A percentile compares a stretch with the other conserved stretches of the same genome.
Conservation (phyloP, 495 filamentous ascomycete species). For the Hyaloscypha variabilis region DNA sequence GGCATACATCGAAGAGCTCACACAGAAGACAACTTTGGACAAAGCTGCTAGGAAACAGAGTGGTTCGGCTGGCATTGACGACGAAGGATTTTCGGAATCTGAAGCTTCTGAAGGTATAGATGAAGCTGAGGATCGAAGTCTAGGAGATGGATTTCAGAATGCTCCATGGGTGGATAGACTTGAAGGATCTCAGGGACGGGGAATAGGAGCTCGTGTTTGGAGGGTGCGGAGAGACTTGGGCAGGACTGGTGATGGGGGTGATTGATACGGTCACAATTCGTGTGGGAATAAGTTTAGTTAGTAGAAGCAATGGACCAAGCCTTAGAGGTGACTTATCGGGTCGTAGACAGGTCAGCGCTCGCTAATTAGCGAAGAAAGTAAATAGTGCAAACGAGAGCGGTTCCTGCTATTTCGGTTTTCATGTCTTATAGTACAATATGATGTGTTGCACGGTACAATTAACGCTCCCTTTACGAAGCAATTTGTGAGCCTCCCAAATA, state of each 20-base stretch:
- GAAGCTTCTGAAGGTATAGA: conserved; percentile 22
- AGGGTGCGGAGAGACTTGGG: conserved; percentile 57
- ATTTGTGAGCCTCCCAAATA: background rate
- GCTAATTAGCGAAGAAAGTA: too few relatives aligned
- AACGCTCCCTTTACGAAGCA: background rate
- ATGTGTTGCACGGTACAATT: too few relatives aligned
- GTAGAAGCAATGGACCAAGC: too few relatives aligned
- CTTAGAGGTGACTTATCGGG: too few relatives aligned
- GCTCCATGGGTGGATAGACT: conserved; percentile 55
- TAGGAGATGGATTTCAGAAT: conserved; percentile 26
- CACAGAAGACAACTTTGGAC: conserved; percentile 19
- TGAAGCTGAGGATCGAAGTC: background rate
- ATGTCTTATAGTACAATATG: too few relatives aligned
- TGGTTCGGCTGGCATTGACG: conserved; percentile 25
- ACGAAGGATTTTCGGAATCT: conserved; percentile 23
- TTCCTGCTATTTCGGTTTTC: too few relatives aligned
- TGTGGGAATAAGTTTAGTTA: too few relatives aligned
- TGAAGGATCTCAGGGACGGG: conserved; percentile 48
- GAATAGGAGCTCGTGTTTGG: conserved; percentile 54
- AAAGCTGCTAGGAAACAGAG: conserved; percentile 17
- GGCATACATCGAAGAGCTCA: conserved; percentile 58
- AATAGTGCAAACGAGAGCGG: too few relatives aligned
- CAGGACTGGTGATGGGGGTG: conserved; percentile 19
- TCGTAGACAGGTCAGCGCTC: too few relatives aligned
- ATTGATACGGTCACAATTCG: background rate